Percentiles rank a stretch among this genome's conserved stretches.
Conservation (phyloP, 148 eudicot genomes). For the Rhododendron williamsianum region DNA sequence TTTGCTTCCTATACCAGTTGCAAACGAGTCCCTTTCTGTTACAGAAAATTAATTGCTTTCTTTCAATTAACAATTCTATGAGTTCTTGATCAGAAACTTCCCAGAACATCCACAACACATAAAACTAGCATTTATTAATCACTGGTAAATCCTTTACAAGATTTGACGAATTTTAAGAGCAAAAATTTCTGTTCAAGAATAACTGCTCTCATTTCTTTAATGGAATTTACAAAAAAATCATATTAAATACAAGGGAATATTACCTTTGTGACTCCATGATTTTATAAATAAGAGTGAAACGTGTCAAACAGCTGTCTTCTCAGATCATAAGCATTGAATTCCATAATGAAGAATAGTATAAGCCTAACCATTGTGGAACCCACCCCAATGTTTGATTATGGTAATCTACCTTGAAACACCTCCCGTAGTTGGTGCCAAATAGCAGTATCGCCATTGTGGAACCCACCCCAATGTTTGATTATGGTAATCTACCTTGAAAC, state of each 20-base stretch:
- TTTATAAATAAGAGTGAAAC: neutral
- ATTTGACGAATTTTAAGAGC: neutral
- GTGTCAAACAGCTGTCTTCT: neutral
- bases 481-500: neutral
- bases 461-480: neutral
- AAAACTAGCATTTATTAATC: neutral
- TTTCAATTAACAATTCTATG: conserved; percentile 7
- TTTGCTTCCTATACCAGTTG: conserved; percentile 22
- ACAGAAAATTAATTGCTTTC: conserved; percentile 12
- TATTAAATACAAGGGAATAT: neutral
- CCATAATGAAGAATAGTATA: neutral
- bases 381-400: neutral
- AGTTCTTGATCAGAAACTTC: conserved; percentile 8
- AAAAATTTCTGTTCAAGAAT: neutral
- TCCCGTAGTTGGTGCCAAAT: neutral
- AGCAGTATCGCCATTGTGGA: neutral
- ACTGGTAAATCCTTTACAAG: neutral
- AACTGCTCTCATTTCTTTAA: neutral
- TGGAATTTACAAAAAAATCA: neutral
- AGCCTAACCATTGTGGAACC: neutral
- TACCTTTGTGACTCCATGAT: neutral
- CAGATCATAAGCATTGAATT: neutral
- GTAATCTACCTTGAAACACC: neutral
- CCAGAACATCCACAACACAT: neutral
- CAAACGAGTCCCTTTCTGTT: conserved; percentile 22